phyloP scores from a whole-genome alignment of 371 early-diverging fungal species.

The Mortierella sp. region DNA sequence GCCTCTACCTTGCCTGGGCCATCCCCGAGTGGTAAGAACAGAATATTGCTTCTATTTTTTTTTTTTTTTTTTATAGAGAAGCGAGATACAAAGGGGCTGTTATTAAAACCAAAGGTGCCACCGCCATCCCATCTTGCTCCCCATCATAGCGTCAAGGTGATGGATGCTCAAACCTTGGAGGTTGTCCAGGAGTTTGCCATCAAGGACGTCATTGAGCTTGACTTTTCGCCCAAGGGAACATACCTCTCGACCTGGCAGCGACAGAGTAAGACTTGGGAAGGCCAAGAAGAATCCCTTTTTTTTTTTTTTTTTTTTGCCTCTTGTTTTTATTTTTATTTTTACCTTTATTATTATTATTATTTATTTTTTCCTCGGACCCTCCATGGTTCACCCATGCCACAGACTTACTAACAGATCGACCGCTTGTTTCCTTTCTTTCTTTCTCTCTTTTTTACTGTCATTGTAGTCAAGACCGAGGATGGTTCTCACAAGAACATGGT shows the following conservation, averaged over 20 bases:
- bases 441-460: not conserved
- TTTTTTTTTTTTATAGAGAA: too few relatives aligned
- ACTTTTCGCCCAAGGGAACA: conserved; percentile 91
- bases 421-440: not conserved
- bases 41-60: not conserved
- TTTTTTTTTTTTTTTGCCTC: not conserved
- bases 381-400: too few relatives aligned
- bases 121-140: too few relatives aligned
- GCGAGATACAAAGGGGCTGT: too few relatives aligned
- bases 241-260: conserved; percentile 92
- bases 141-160: conserved; percentile 71
- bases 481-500: conserved; percentile 79
- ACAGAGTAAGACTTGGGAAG: conserved; percentile 62
- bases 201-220: conserved; percentile 82
- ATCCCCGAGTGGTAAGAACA: conserved; percentile 68
- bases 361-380: not conserved
- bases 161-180: conserved; percentile 71
- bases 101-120: too few relatives aligned
- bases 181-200: conserved; percentile 72
- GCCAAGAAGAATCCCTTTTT: not conserved
- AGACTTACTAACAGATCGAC: not conserved
- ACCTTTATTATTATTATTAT: not conserved
- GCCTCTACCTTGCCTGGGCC: conserved; percentile 81
- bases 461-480: conserved; percentile 74
- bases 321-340: not conserved